phyloP scores from a whole-genome alignment of 805 yeast species.

The Kazachstania viticola region DNA sequence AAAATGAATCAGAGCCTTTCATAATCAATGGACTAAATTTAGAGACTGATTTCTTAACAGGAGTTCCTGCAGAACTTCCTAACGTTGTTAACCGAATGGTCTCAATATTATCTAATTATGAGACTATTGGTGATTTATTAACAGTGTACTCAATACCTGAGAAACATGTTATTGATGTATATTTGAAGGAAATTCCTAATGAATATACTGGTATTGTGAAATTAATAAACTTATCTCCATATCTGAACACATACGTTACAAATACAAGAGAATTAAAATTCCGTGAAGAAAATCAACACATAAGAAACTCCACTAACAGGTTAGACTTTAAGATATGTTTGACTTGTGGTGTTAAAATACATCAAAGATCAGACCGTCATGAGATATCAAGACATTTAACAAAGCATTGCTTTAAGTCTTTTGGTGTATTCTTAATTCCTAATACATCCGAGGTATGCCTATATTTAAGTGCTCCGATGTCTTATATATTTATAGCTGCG shows the following conservation, averaged over 20 bases:
- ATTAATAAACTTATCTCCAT: constrained; percentile 40
- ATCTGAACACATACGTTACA: constrained; percentile 31
- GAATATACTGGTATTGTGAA: constrained; percentile 47
- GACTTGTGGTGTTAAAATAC: constrained; percentile 34
- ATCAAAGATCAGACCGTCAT: constrained; percentile 21
- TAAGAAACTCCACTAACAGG: constrained; percentile 24
- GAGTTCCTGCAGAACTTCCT: not conserved
- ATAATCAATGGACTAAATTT: constrained; percentile 16
- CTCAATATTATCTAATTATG: constrained; percentile 1
- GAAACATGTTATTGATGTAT: constrained; percentile 8
- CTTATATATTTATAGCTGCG: constrained; percentile 34
- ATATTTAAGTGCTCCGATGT: constrained; percentile 24
- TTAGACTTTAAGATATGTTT: constrained; percentile 36
- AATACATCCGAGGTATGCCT: constrained; percentile 25
- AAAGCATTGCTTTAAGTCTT: constrained; percentile 23
- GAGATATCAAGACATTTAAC: constrained; percentile 23
- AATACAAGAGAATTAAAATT: constrained; percentile 19
- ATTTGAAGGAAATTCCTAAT: constrained; percentile 13
- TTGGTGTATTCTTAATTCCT: constrained; percentile 29
- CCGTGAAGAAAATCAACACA: constrained; percentile 21
- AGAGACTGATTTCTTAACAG: constrained; percentile 5
- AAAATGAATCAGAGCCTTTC: constrained; percentile 16
- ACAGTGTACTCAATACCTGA: not conserved
- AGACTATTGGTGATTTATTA: not conserved
- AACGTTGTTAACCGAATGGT: constrained; percentile 9